Conservation (phyloP, 805 yeast species). For the Yarrowia bubula region DNA sequence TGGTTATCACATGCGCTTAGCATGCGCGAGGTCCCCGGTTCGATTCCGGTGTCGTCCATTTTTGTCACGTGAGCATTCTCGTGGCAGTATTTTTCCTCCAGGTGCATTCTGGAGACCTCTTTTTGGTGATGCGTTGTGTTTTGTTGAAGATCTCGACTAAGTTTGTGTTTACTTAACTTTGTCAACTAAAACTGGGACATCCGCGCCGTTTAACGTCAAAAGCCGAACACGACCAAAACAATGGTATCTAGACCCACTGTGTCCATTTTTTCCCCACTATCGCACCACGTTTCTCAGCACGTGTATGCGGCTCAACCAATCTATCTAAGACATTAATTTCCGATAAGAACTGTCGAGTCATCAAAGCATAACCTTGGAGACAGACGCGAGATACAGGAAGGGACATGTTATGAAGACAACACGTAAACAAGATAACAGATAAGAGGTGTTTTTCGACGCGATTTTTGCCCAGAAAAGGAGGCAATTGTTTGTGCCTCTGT, state of each 20-base stretch:
- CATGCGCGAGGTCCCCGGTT: slow-evolving; percentile 15
- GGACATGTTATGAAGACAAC: too few relatives aligned
- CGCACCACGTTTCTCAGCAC: background rate
- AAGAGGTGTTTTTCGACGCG: too few relatives aligned
- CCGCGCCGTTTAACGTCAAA: too few relatives aligned
- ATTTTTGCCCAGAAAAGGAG: too few relatives aligned
- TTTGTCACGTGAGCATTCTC: background rate
- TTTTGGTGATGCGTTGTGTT: background rate
- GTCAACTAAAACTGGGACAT: background rate
- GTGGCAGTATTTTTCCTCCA: background rate
- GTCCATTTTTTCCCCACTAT: too few relatives aligned
- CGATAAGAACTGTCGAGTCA: slow-evolving; percentile 5
- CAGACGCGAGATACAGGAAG: background rate
- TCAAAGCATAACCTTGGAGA: slow-evolving; percentile 6
- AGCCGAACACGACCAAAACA: too few relatives aligned
- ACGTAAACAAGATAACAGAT: too few relatives aligned
- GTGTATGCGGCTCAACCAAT: background rate
- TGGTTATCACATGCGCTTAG: slow-evolving; percentile 18
- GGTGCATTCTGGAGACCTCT: too few relatives aligned
- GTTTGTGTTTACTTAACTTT: background rate
- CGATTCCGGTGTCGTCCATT: slow-evolving; percentile 8
- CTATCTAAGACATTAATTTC: slow-evolving; percentile 5
- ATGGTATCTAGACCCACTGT: too few relatives aligned
- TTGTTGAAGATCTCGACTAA: background rate
- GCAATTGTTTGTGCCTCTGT: too few relatives aligned